These are phyloP conservation scores for Fusarium nygamai DNA, from an alignment of 2,329 filamentous ascomycete species.

Conservation along the genomic window DNA sequence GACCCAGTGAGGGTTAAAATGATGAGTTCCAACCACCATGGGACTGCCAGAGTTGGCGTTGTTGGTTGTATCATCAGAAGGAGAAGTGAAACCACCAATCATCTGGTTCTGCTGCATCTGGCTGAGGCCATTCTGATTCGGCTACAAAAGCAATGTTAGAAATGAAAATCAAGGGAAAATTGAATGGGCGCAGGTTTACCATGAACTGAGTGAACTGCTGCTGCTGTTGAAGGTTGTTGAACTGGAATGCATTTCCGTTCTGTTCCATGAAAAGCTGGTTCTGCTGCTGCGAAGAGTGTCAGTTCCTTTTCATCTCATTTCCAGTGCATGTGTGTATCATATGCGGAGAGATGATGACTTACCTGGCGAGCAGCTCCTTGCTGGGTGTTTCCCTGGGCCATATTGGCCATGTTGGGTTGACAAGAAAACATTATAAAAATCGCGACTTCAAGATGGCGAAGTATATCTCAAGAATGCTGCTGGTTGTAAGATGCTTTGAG, in stretches of 20 bases:
- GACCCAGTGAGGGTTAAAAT: neutral
- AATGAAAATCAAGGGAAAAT: neutral
- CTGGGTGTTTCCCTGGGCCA: neutral
- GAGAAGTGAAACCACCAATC: neutral
- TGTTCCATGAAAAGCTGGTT: neutral
- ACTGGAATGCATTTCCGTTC: neutral
- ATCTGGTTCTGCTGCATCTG: neutral
- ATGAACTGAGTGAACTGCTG: neutral
- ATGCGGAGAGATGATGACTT: neutral
- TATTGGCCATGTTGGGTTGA: neutral
- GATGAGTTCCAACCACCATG: neutral
- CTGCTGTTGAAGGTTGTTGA: neutral
- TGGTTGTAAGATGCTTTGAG: neutral
- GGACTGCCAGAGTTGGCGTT: neutral
- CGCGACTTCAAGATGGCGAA: neutral
- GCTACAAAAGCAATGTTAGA: neutral
- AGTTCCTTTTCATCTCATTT: conserved; percentile 4
- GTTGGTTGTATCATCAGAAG: neutral
- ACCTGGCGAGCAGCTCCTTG: neutral
- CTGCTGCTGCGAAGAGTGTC: neutral
- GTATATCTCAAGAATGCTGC: neutral
- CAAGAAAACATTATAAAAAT: conserved; percentile 9
- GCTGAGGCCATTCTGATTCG: neutral
- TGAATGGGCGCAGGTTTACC: neutral
- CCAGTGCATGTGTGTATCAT: neutral